phyloP scores from a whole-genome alignment of 768 basidiomycete genomes.

The Hygrocybe coccinea region DNA sequence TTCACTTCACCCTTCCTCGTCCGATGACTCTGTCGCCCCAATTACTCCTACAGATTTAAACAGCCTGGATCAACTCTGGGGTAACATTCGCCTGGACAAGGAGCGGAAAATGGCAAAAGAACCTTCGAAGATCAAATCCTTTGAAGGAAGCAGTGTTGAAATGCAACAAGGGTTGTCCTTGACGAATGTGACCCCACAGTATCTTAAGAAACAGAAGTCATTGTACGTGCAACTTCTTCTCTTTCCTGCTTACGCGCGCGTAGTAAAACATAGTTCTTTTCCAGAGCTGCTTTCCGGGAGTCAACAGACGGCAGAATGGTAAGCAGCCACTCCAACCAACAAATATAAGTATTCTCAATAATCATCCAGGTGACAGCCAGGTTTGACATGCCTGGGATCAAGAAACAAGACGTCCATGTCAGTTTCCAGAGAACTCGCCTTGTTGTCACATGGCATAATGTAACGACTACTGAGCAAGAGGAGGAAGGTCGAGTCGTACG shows the following conservation, averaged over 20 bases:
- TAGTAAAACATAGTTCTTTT: conserved; percentile 16
- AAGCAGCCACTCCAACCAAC: conserved; percentile 23
- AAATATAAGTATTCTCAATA: neutral
- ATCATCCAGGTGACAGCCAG: conserved; percentile 36
- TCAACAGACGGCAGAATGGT: conserved; percentile 66
- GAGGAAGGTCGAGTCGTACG: conserved; percentile 58
- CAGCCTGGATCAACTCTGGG: conserved; percentile 61
- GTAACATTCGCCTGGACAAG: conserved; percentile 58
- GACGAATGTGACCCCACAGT: conserved; percentile 31
- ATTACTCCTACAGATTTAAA: conserved; percentile 32
- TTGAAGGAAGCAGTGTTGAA: conserved; percentile 40
- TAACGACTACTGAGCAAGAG: conserved; percentile 55
- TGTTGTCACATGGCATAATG: conserved; percentile 61
- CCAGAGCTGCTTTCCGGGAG: conserved; percentile 65
- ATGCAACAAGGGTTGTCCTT: neutral
- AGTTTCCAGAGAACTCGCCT: conserved; percentile 62
- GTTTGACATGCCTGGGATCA: conserved; percentile 65
- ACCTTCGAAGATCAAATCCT: conserved; percentile 65
- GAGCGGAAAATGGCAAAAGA: conserved; percentile 62
- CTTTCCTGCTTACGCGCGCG: conserved; percentile 8
- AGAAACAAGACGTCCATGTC: conserved; percentile 71
- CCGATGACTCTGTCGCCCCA: conserved; percentile 38
- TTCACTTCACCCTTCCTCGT: conserved; percentile 33
- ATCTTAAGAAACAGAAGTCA: conserved; percentile 56
- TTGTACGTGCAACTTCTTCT: conserved; percentile 42